Conservation (phyloP, 345 rosid genomes). For the Acer campestre region DNA sequence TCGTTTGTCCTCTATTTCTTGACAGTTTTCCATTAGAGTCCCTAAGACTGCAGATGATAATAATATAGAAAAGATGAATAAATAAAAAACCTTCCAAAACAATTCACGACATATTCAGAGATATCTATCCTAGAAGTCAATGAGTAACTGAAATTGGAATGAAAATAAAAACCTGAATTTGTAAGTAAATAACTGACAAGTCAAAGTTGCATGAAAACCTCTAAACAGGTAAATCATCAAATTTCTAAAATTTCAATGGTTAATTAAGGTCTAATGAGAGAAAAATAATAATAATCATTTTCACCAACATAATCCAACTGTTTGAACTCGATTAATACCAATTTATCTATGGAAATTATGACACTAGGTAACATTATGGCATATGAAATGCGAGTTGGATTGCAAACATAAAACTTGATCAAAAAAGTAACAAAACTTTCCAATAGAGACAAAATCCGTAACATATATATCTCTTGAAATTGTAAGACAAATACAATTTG, state of each 20-base stretch:
- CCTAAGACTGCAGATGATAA: constrained; percentile 9
- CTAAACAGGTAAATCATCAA: not conserved
- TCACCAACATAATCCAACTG: not conserved
- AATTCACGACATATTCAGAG: not conserved
- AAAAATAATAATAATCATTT: not conserved
- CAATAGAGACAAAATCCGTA: too few species aligned
- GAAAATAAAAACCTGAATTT: not conserved
- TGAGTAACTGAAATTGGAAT: not conserved
- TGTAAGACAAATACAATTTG: too few species aligned
- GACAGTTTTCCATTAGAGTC: constrained; percentile 43
- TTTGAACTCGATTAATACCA: too few species aligned
- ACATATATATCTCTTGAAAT: too few species aligned
- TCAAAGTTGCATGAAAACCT: not conserved
- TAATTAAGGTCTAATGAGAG: not conserved
- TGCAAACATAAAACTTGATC: too few species aligned
- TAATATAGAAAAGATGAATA: not conserved
- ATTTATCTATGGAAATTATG: too few species aligned
- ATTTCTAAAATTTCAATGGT: not conserved
- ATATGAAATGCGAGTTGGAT: too few species aligned
- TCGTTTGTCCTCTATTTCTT: constrained; percentile 25
- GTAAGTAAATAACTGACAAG: not conserved
- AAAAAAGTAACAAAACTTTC: too few species aligned
- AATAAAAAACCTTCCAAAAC: not conserved
- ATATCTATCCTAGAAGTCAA: not conserved
- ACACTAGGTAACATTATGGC: too few species aligned